Conservation (phyloP, 345 rosid species). For the Eucalyptus dawsonii region DNA sequence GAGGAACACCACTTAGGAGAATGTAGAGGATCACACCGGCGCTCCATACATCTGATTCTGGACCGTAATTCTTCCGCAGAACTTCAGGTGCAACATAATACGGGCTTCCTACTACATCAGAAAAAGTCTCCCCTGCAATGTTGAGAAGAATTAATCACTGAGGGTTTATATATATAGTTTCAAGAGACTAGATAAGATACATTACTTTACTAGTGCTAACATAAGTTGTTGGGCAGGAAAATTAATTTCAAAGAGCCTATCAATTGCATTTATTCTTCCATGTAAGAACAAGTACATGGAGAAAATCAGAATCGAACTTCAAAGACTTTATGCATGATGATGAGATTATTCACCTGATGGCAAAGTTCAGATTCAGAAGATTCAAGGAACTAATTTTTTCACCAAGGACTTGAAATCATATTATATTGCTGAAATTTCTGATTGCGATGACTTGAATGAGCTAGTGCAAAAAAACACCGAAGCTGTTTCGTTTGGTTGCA, state of each 20-base stretch:
- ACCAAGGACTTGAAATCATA: neutral
- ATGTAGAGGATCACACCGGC: conserved; percentile 88
- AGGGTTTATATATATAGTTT: neutral
- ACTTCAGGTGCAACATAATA: conserved; percentile 91
- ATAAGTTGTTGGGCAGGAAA: neutral
- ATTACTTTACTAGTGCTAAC: neutral
- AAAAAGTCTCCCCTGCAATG: conserved; percentile 48
- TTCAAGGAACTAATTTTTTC: neutral
- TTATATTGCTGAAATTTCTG: neutral
- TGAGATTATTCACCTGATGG: neutral
- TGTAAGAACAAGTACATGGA: neutral
- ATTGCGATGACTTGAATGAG: neutral
- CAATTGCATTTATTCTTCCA: neutral
- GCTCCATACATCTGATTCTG: conserved; percentile 91
- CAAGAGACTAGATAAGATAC: neutral
- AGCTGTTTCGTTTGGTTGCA: neutral
- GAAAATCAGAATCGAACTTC: neutral
- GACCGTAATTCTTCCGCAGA: conserved; percentile 55
- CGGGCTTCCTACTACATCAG: conserved; percentile 90
- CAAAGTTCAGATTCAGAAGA: neutral
- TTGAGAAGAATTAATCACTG: neutral
- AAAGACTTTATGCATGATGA: neutral
- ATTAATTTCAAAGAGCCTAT: neutral
- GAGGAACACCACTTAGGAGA: conserved; percentile 75
- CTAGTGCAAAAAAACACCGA: neutral